phyloP scores from a whole-genome alignment of 2,329 filamentous ascomycete species.

The Claviceps citrina region DNA sequence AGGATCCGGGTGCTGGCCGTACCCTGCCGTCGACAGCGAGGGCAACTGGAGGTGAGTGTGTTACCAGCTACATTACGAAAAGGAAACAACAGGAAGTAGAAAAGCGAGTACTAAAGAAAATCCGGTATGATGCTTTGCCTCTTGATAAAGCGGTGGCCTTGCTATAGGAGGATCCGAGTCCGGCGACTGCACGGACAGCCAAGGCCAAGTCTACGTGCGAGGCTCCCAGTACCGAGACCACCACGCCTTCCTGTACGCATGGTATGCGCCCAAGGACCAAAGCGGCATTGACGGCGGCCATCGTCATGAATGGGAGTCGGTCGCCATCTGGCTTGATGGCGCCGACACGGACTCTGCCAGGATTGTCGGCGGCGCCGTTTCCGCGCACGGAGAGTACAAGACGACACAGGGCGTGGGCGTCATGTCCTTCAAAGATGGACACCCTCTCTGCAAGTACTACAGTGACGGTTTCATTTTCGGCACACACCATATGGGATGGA shows the following conservation, averaged over 20 bases:
- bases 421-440: not conserved
- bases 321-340: not conserved
- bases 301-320: not conserved
- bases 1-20: not conserved
- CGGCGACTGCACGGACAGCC: not conserved
- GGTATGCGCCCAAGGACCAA: not conserved
- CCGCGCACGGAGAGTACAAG: not conserved
- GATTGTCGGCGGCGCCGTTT: not conserved
- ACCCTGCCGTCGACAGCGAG: not conserved
- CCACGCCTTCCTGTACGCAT: not conserved
- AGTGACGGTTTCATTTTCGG: not conserved
- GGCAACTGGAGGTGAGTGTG: constrained; percentile 1
- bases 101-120: too few species aligned
- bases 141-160: not conserved
- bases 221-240: not conserved
- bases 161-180: not conserved
- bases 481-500: not conserved
- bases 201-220: not conserved
- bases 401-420: not conserved
- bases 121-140: too few species aligned
- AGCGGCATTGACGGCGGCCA: not conserved
- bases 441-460: not conserved
- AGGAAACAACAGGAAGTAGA: too few species aligned
- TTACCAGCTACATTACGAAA: too few species aligned
- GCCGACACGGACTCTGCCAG: fast-evolving